A percentile compares a stretch with the other conserved stretches of the same genome.
phyloP scores from a whole-genome alignment of 2,329 filamentous ascomycete species.

The Botrytis medusae region DNA sequence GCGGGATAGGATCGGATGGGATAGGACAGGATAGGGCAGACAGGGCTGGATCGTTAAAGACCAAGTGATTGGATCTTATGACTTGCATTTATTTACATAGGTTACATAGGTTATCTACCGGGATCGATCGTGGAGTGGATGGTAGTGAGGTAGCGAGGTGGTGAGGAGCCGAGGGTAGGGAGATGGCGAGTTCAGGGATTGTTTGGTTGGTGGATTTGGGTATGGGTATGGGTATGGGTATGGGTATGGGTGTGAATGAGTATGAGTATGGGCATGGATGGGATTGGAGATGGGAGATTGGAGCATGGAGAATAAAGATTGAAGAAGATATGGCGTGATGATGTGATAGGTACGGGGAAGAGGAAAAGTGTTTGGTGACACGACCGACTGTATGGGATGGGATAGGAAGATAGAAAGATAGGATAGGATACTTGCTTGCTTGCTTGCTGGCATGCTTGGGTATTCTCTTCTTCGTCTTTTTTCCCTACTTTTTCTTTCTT shows the following conservation, averaged over 20 bases:
- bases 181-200: not conserved
- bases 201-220: not conserved
- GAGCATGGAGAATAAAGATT: no score
- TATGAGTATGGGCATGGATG: not conserved
- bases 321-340: not conserved
- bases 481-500: not conserved
- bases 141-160: no score
- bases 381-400: not conserved
- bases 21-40: no score
- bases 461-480: not conserved
- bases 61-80: slow-evolving; percentile 22
- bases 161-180: not conserved
- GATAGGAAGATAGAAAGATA: no score
- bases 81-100: slow-evolving; percentile 4
- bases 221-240: not conserved
- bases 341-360: not conserved
- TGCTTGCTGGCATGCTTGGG: not conserved
- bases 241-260: not conserved
- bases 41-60: slow-evolving; percentile 18
- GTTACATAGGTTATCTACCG: no score
- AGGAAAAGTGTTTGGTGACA: not conserved
- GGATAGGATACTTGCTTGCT: not conserved
- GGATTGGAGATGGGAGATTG: not conserved
- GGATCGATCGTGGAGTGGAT: no score
- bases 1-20: not conserved